Conservation (phyloP, 2,329 filamentous ascomycete species). For the Aspergillus ochraceus region DNA sequence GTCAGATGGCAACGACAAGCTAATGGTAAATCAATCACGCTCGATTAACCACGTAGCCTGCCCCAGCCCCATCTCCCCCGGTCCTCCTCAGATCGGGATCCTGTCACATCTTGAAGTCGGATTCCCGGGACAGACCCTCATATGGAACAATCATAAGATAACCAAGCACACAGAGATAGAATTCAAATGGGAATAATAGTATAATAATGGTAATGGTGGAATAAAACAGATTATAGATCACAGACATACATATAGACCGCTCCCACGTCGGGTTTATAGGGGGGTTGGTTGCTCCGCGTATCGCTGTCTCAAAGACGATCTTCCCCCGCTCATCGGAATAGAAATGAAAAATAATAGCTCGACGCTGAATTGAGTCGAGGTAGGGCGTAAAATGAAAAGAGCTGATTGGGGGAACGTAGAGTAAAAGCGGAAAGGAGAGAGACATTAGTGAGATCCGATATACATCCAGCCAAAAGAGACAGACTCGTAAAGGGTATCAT, state of each 20-base stretch:
- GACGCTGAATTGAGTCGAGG: not conserved
- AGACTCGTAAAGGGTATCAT: constrained; percentile 41
- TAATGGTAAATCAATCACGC: not conserved
- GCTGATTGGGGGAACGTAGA: not conserved
- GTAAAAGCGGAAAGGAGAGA: constrained; percentile 1
- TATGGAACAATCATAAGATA: not conserved
- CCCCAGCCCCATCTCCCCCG: not conserved
- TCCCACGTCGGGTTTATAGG: not conserved
- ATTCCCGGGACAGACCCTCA: not conserved
- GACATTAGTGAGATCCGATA: constrained; percentile 21
- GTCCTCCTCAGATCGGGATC: not conserved
- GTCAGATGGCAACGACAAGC: not conserved
- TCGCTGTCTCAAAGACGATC: constrained; percentile 7
- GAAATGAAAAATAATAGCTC: not conserved
- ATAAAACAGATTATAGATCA: not conserved
- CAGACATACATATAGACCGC: not conserved
- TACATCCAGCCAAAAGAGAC: constrained; percentile 35
- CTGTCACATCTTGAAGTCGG: not conserved
- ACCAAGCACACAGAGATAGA: not conserved
- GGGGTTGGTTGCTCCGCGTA: not conserved
- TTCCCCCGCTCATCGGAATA: constrained; percentile 1
- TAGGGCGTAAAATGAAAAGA: not conserved
- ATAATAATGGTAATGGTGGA: not conserved
- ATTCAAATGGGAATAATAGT: constrained; percentile 12
- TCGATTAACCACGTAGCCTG: not conserved